Evolutionary conservation across 2,329 filamentous ascomycete species (phyloP).

Genomic region (Endocalyx cinctus): DNA sequence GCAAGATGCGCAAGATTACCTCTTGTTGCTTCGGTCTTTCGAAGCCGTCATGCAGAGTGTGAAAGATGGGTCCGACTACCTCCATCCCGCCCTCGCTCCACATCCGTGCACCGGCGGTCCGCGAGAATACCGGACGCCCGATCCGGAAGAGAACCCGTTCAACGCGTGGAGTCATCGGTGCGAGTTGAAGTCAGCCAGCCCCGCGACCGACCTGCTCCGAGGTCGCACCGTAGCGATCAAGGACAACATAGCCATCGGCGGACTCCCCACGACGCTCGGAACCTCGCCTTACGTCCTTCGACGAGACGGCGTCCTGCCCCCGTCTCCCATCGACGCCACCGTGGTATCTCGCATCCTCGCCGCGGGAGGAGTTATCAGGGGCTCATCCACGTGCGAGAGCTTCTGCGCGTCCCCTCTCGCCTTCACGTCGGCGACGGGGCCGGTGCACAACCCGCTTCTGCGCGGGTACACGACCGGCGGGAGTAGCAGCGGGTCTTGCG

Average conservation of each 20-base stretch:
- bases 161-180: conserved; percentile 33
- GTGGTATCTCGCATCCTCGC: conserved; percentile 29
- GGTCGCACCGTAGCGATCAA: conserved; percentile 12
- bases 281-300: conserved; percentile 11
- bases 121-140: too few species aligned
- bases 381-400: conserved; percentile 33
- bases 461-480: conserved; percentile 29
- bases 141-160: background rate
- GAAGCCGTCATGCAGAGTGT: too few species aligned
- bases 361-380: conserved; percentile 28
- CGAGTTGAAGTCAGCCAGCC: conserved; percentile 18
- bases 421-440: conserved; percentile 30
- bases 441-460: conserved; percentile 31
- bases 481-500: conserved; percentile 31
- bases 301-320: conserved; percentile 12
- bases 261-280: conserved; percentile 12
- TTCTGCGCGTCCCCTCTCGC: conserved; percentile 32
- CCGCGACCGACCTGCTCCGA: conserved; percentile 12
- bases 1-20: too few species aligned
- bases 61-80: too few species aligned
- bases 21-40: too few species aligned
- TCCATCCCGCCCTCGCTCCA: too few species aligned
- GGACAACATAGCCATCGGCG: conserved; percentile 15
- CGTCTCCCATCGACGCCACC: conserved; percentile 29
- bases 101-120: too few species aligned